Percentiles rank a stretch among this genome's conserved stretches.
phyloP scores from a whole-genome alignment of 202 grass and related monocot genomes.

The Dendrocalamus latiflorus region DNA sequence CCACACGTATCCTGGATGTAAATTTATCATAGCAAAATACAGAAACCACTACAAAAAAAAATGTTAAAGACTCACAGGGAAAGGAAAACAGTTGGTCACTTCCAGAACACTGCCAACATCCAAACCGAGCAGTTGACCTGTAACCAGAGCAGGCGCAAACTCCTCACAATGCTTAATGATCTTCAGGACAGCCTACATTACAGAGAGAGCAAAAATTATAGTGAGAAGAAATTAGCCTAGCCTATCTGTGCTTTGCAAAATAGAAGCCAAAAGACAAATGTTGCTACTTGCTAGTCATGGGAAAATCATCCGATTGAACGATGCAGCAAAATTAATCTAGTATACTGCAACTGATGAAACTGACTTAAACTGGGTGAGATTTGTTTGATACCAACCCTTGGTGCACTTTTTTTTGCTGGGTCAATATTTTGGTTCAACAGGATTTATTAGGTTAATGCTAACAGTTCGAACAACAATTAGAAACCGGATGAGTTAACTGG shows the following conservation, averaged over 20 bases:
- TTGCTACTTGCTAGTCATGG: background rate
- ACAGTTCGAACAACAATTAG: background rate
- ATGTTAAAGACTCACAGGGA: conserved; percentile 57
- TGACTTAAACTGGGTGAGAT: background rate
- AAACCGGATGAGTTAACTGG: background rate
- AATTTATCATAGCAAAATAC: background rate
- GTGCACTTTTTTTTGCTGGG: background rate
- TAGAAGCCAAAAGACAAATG: background rate
- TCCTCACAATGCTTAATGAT: conserved; percentile 98
- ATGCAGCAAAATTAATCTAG: background rate
- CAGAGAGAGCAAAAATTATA: background rate
- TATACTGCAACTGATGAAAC: background rate
- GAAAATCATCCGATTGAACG: background rate
- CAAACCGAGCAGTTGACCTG: conserved; percentile 95
- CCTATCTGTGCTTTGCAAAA: background rate
- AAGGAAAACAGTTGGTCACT: conserved; percentile 99
- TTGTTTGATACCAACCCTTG: background rate
- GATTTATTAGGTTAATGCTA: background rate
- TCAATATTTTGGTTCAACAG: background rate
- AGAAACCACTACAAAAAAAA: background rate
- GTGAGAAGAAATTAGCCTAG: conserved; percentile 3
- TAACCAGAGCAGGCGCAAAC: conserved; percentile 89
- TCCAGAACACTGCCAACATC: conserved; percentile 95
- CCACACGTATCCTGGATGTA: background rate
- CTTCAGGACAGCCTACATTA: conserved; percentile 67